Base-by-base conservation (phyloP, 2,329 filamentous ascomycete genomes). In the Calonectria montana region DNA sequence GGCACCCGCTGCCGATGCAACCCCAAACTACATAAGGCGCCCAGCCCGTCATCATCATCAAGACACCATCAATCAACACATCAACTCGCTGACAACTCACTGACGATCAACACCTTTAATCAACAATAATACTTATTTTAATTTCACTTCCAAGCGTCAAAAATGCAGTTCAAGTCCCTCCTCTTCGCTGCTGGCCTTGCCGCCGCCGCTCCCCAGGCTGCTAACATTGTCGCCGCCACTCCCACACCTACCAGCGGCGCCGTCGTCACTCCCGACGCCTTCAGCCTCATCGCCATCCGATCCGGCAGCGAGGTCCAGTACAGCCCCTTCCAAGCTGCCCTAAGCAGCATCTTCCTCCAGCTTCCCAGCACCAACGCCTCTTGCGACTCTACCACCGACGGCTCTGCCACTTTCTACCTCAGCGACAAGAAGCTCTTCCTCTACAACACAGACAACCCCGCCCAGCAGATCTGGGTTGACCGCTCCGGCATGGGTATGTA, bases 401-500 rank as follows among this genome's bases (percentile, higher is more conserved):
- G 43, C 69, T 79, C 76, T 41, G 90, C 90, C 53, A 88, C 85
- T 37, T 91, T 92, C 82, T 83, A 82, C 37, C 18, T 77, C 74
- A 65, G 84, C 27, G 82, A 88, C 50, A 82, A 83, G 45, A 82
- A 82, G 35, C 83, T 90, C n/a, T 86, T 80, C 79, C 84, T 92
- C 25, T 90, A 85, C 74, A 75, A 84, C 39, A 75, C 77, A 23
- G 83, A 81, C 6, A 82, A 78, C 43, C 81, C 83, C 15, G 67
- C 71, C 18, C 90, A 91, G 83, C 81, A 87, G 76, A 71, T 89
- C 69, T 91, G 79, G 74, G 87, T 86, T 39, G 89, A 92, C 80
- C 88, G 87, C 50, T 91, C 88, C 35, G 89, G 88, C 77, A 91
- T 91, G 88, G 89, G 88, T 86, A 86, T 55, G 85, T 74, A 21